These are phyloP conservation scores for Sporothrix luriei DNA, from an alignment of 2,329 filamentous ascomycete genomes.

Conservation along the genomic window DNA sequence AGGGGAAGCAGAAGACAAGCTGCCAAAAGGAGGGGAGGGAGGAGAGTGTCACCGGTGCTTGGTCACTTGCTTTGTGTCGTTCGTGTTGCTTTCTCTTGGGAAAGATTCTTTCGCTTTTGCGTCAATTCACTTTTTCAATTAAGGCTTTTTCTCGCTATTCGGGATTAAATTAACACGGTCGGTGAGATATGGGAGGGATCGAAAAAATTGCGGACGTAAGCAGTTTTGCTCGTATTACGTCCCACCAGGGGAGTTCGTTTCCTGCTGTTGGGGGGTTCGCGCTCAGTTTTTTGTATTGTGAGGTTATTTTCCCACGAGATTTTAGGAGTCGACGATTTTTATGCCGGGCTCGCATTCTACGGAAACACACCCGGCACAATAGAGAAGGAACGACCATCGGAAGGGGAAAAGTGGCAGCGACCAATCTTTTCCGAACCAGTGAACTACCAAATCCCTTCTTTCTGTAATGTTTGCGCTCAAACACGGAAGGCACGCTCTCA, in stretches of 20 bases:
- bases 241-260: slow-evolving; percentile 17
- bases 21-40: slow-evolving; percentile 20
- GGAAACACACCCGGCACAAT: slow-evolving; percentile 3
- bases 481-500: slow-evolving; percentile 10
- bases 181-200: background rate
- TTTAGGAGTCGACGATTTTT: slow-evolving; percentile 22
- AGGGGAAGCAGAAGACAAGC: slow-evolving; percentile 9
- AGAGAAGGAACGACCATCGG: slow-evolving; percentile 12
- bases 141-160: slow-evolving; percentile 19
- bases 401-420: background rate
- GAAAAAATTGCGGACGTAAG: slow-evolving; percentile 10
- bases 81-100: background rate
- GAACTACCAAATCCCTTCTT: background rate
- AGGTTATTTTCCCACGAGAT: slow-evolving; percentile 16
- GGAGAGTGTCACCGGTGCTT: slow-evolving; percentile 17
- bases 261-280: background rate
- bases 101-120: background rate
- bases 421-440: slow-evolving; percentile 6
- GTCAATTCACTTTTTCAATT: slow-evolving; percentile 14
- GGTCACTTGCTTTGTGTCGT: slow-evolving; percentile 4
- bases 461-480: background rate
- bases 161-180: slow-evolving; percentile 14
- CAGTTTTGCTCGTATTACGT: background rate
- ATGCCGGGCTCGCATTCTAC: slow-evolving; percentile 2
- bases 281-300: background rate